Percentiles rank a stretch among this genome's conserved stretches.
Conservation (phyloP, 495 filamentous ascomycete species). For the Aspergillus homomorphus region DNA sequence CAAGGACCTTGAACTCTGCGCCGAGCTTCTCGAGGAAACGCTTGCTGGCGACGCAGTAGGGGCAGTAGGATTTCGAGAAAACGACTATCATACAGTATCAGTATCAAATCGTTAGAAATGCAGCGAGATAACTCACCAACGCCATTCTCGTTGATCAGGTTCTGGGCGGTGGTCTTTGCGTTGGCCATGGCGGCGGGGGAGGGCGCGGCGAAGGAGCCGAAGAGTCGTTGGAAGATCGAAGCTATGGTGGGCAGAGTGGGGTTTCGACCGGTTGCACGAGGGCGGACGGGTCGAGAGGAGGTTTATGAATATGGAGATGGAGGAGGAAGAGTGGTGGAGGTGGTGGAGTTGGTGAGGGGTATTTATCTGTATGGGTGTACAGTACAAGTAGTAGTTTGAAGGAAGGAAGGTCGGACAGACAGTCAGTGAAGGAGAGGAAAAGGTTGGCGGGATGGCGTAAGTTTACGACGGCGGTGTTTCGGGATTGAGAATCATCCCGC, state of each 20-base stretch:
- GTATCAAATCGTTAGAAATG: too few species aligned
- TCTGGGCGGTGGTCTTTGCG: constrained; percentile 81
- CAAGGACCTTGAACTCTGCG: constrained; percentile 71
- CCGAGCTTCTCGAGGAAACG: constrained; percentile 60
- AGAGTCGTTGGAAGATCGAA: constrained; percentile 75
- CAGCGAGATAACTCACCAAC: constrained; percentile 62
- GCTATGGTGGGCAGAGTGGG: constrained; percentile 58
- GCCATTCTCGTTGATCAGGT: constrained; percentile 85
- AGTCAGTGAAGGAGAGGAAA: too few species aligned
- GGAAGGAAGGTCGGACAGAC: too few species aligned
- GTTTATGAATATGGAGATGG: not conserved
- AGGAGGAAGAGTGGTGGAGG: not conserved
- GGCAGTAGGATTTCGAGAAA: constrained; percentile 96
- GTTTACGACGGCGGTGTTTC: too few species aligned
- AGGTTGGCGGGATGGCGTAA: too few species aligned
- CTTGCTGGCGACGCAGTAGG: constrained; percentile 87
- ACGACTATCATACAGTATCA: constrained; percentile 54
- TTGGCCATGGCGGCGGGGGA: constrained; percentile 71
- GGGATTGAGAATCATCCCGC: too few species aligned
- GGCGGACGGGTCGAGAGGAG: constrained; percentile 8
- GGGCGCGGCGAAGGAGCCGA: constrained; percentile 56
- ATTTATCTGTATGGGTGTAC: not conserved
- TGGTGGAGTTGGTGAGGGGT: not conserved
- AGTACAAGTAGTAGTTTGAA: too few species aligned
- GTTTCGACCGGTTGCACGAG: not conserved